phyloP scores from a whole-genome alignment of 1,139 yeast species.

The Diutina catenulata region DNA sequence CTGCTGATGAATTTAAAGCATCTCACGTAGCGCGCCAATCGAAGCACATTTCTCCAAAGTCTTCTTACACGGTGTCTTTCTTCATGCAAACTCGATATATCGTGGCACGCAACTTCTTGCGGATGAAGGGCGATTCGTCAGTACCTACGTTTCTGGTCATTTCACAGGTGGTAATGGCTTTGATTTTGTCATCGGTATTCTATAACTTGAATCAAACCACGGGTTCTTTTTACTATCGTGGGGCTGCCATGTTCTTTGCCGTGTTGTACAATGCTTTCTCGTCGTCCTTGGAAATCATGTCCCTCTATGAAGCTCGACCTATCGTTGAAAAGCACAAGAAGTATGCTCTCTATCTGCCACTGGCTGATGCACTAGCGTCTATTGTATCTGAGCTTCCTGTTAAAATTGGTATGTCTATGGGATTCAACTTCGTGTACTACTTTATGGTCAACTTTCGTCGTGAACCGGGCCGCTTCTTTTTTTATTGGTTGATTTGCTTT shows the following conservation, averaged over 20 bases:
- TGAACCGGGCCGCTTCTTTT: slow-evolving; percentile 10
- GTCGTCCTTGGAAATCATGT: slow-evolving; percentile 11
- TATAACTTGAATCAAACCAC: slow-evolving; percentile 9
- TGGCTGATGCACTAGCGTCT: slow-evolving; percentile 12
- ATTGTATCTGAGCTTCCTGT: slow-evolving; percentile 11
- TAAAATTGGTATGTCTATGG: slow-evolving; percentile 9
- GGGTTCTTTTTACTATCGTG: slow-evolving; percentile 10
- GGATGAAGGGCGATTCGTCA: slow-evolving; percentile 11
- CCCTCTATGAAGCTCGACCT: slow-evolving; percentile 11
- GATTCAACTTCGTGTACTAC: slow-evolving; percentile 10
- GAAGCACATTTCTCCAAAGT: slow-evolving; percentile 7
- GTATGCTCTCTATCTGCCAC: slow-evolving; percentile 11
- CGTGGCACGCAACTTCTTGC: slow-evolving; percentile 9
- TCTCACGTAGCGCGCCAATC: slow-evolving; percentile 11
- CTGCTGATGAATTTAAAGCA: slow-evolving; percentile 13
- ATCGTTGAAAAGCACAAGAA: slow-evolving; percentile 12
- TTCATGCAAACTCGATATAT: slow-evolving; percentile 10
- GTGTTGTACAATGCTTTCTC: slow-evolving; percentile 11
- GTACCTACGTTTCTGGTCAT: slow-evolving; percentile 10
- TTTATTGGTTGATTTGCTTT: slow-evolving; percentile 9
- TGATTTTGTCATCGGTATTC: slow-evolving; percentile 11
- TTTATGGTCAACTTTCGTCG: slow-evolving; percentile 11
- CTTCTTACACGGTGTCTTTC: slow-evolving; percentile 11
- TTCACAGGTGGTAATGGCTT: slow-evolving; percentile 11
- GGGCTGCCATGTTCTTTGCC: slow-evolving; percentile 11